phyloP scores from a whole-genome alignment of 2,329 filamentous ascomycete genomes.

The Colletotrichum agaves region DNA sequence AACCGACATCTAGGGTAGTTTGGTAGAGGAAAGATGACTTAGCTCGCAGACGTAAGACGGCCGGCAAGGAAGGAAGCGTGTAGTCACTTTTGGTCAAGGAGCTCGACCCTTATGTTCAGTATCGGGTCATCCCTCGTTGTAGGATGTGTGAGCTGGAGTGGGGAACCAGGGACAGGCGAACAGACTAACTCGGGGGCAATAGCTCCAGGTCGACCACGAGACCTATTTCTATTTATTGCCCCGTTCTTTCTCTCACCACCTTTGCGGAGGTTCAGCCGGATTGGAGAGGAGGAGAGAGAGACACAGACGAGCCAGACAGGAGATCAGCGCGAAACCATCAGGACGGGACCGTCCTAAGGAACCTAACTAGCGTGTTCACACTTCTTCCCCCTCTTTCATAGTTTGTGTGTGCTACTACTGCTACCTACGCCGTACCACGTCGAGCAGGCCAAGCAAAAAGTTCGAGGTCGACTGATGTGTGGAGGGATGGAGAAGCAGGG shows the following conservation, averaged over 20 bases:
- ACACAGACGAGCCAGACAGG: constrained; percentile 1
- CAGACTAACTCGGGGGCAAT: constrained; percentile 2
- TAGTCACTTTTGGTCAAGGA: not conserved
- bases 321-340: constrained; percentile 30
- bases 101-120: constrained; percentile 1
- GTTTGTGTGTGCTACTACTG: not conserved
- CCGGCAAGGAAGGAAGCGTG: not conserved
- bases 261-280: not conserved
- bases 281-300: constrained; percentile 16
- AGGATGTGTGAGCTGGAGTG: constrained; percentile 14
- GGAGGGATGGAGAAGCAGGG: constrained; percentile 14
- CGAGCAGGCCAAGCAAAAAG: constrained; percentile 8
- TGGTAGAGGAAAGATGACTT: not conserved
- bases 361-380: constrained; percentile 27
- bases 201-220: constrained; percentile 24
- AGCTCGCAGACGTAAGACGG: not conserved
- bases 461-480: constrained; percentile 23
- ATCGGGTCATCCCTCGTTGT: not conserved
- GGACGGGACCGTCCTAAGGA: constrained; percentile 30
- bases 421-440: constrained; percentile 3
- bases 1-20: constrained; percentile 1
- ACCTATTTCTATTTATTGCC: constrained; percentile 26
- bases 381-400: not conserved
- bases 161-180: constrained; percentile 16
- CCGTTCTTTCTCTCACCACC: constrained; percentile 6